Evolutionary conservation across 116 monocot genomes (phyloP).

Genomic region (Zostera marina): DNA sequence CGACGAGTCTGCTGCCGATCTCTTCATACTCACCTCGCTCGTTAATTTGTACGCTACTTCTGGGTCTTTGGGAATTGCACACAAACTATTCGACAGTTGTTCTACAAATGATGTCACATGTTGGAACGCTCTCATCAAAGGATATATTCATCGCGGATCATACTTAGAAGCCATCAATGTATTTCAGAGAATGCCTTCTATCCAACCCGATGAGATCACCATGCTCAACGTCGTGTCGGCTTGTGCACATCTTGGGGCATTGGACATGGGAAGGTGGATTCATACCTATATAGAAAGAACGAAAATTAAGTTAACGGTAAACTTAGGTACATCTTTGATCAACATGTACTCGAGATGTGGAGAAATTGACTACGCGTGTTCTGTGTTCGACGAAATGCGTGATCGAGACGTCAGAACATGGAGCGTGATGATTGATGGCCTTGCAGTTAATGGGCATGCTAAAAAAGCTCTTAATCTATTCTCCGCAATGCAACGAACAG

Average conservation of each 20-base stretch:
- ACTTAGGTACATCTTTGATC: constrained; percentile 36
- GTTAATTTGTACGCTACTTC: constrained; percentile 26
- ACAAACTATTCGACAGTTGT: constrained; percentile 34
- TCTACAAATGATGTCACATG: constrained; percentile 25
- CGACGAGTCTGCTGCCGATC: constrained; percentile 24
- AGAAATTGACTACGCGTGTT: constrained; percentile 23
- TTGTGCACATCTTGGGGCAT: constrained; percentile 38
- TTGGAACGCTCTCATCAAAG: constrained; percentile 63
- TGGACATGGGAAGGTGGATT: constrained; percentile 54
- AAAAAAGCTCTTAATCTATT: constrained; percentile 26
- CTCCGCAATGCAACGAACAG: constrained; percentile 21
- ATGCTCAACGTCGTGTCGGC: constrained; percentile 39
- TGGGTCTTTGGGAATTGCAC: constrained; percentile 23
- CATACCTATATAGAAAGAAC: constrained; percentile 33
- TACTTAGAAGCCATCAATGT: constrained; percentile 24
- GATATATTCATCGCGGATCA: constrained; percentile 14
- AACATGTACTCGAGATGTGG: constrained; percentile 65
- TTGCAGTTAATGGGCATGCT: constrained; percentile 39
- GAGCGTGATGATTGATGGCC: constrained; percentile 54
- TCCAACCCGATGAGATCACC: constrained; percentile 36
- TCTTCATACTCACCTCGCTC: constrained; percentile 37
- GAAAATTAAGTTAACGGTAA: constrained; percentile 14
- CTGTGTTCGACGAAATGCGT: constrained; percentile 24
- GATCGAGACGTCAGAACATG: constrained; percentile 36
- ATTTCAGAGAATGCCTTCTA: constrained; percentile 25